phyloP scores from a whole-genome alignment of 495 filamentous ascomycete species.

The Podospora sp. region DNA sequence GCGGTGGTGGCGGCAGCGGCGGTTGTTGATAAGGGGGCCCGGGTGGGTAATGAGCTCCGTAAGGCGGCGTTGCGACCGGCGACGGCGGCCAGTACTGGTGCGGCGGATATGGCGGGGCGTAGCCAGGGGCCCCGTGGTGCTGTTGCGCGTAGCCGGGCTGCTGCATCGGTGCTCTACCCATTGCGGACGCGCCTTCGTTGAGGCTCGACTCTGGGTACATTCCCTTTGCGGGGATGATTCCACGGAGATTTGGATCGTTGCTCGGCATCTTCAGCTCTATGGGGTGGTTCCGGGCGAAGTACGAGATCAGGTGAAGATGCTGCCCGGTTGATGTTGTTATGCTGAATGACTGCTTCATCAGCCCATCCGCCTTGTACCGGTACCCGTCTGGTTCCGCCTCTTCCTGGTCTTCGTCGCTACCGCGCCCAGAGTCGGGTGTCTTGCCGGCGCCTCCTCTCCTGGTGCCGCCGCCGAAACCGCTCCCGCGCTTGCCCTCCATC shows the following conservation, averaged over 20 bases:
- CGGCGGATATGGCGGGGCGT: constrained; percentile 45
- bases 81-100: constrained; percentile 66
- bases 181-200: constrained; percentile 66
- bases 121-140: constrained; percentile 22
- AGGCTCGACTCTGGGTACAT: constrained; percentile 98
- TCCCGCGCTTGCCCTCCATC: constrained; percentile 92
- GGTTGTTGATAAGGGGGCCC: neutral
- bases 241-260: constrained; percentile 75
- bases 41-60: constrained; percentile 35
- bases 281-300: constrained; percentile 78
- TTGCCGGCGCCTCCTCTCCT: constrained; percentile 63
- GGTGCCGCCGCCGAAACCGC: constrained; percentile 50
- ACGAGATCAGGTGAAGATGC: constrained; percentile 95
- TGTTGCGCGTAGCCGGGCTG: constrained; percentile 38
- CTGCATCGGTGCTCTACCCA: constrained; percentile 53
- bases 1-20: constrained; percentile 22
- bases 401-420: constrained; percentile 78
- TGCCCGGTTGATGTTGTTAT: constrained; percentile 89
- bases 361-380: constrained; percentile 91
- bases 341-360: constrained; percentile 99
- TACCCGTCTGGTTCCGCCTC: constrained; percentile 95
- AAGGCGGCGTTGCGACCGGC: constrained; percentile 51
- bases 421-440: constrained; percentile 76
- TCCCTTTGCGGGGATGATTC: constrained; percentile 83
- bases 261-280: constrained; percentile 78